Percentiles rank a stretch among this genome's conserved stretches.
These are phyloP conservation scores for Penicillium fimorum DNA, from an alignment of 495 filamentous ascomycete species.

Conservation along the genomic window DNA sequence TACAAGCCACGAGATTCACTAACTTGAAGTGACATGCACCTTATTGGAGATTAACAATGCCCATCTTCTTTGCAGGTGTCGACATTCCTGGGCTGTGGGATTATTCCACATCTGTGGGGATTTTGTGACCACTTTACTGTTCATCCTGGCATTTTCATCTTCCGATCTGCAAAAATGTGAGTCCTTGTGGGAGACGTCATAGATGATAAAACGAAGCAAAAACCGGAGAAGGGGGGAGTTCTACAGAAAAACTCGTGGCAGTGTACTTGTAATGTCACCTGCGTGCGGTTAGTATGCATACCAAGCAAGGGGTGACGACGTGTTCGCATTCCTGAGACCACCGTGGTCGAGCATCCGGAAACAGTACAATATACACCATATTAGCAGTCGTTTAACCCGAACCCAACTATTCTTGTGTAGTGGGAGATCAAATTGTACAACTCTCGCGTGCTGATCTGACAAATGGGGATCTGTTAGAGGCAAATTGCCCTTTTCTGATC, in stretches of 20 bases:
- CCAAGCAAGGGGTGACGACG: constrained; percentile 8
- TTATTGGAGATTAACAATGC: neutral
- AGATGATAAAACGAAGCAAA: neutral
- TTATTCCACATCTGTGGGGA: neutral
- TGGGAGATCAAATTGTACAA: neutral
- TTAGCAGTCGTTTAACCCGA: neutral
- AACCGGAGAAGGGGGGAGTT: no score
- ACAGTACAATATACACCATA: neutral
- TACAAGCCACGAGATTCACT: constrained; percentile 2
- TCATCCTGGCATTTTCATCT: neutral
- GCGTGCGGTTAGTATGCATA: constrained; percentile 5
- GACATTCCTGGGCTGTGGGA: neutral
- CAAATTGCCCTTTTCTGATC: no score
- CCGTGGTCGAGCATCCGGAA: constrained; percentile 6
- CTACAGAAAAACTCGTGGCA: neutral
- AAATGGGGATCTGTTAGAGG: no score
- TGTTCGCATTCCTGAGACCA: constrained; percentile 13
- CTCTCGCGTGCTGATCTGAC: neutral
- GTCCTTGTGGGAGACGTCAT: neutral
- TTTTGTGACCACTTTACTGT: neutral
- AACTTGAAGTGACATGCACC: neutral
- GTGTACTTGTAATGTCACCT: neutral
- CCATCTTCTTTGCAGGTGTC: neutral
- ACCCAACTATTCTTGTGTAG: neutral
- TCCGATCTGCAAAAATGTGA: neutral